A percentile compares a stretch with the other conserved stretches of the same genome.
Evolutionary conservation across 108 stramenopile genomes (phyloP).

Genomic region (Nitzschia palea): DNA sequence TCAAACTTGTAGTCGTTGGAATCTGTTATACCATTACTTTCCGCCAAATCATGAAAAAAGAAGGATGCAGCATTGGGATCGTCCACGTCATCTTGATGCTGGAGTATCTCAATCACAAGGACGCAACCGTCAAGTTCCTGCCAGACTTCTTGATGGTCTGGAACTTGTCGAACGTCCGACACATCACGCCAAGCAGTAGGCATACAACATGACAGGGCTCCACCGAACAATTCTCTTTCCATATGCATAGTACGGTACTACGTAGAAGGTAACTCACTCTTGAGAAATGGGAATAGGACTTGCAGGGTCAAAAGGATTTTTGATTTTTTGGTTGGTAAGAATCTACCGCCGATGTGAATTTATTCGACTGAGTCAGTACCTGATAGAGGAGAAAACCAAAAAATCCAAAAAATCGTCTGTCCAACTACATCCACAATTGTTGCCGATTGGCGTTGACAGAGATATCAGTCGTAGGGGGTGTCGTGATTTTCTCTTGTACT

Average conservation of each 20-base stretch:
- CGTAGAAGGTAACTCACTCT: too few relatives aligned
- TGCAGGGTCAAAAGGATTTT: too few relatives aligned
- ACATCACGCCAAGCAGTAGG: constrained; percentile 66
- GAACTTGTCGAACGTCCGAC: constrained; percentile 69
- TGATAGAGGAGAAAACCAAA: too few relatives aligned
- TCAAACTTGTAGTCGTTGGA: constrained; percentile 4
- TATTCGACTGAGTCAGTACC: too few relatives aligned
- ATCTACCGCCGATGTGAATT: too few relatives aligned
- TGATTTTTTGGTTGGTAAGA: too few relatives aligned
- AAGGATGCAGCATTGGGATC: constrained; percentile 49
- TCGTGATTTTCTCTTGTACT: too few relatives aligned
- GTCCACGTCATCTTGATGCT: constrained; percentile 37
- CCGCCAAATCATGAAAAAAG: constrained; percentile 74
- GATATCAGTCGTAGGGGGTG: too few relatives aligned
- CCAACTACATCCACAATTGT: too few relatives aligned
- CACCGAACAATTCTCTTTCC: constrained; percentile 56
- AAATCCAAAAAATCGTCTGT: too few relatives aligned
- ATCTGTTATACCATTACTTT: constrained; percentile 38
- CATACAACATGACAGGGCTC: constrained; percentile 53
- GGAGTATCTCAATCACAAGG: constrained; percentile 70
- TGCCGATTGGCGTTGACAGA: too few relatives aligned
- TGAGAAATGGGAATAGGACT: too few relatives aligned
- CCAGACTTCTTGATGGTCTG: constrained; percentile 80
- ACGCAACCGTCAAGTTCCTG: constrained; percentile 51
- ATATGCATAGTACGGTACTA: not conserved